phyloP scores from a whole-genome alignment of 2,329 filamentous ascomycete genomes.

The Diaporthe sp. region DNA sequence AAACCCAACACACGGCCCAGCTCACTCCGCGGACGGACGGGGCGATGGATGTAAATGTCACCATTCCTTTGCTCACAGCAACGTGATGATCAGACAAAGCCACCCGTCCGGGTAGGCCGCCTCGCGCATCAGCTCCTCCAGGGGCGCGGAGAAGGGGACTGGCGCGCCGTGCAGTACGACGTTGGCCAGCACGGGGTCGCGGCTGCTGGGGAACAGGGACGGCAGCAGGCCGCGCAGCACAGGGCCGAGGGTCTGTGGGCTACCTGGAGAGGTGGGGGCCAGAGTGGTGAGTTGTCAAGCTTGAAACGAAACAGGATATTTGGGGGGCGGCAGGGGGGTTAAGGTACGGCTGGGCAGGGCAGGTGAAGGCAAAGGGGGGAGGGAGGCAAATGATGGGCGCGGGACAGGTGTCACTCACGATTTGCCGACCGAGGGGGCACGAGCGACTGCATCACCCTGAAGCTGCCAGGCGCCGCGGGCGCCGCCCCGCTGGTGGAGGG shows the following conservation, averaged over 20 bases:
- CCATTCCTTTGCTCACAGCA: slow-evolving; percentile 63
- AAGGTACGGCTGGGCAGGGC: no score
- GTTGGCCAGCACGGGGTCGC: slow-evolving; percentile 86
- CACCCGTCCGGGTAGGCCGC: slow-evolving; percentile 94
- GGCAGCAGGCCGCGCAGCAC: slow-evolving; percentile 84
- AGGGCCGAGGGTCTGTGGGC: slow-evolving; percentile 74
- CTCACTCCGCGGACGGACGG: not conserved
- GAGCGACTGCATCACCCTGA: slow-evolving; percentile 83
- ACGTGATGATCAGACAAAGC: slow-evolving; percentile 84
- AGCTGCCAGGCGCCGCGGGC: slow-evolving; percentile 59
- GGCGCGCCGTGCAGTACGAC: slow-evolving; percentile 88
- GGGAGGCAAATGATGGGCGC: slow-evolving; percentile 6
- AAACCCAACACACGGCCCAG: not conserved
- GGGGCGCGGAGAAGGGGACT: slow-evolving; percentile 82
- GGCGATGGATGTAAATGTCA: not conserved
- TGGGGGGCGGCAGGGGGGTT: no score
- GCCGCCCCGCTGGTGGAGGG: slow-evolving; percentile 47
- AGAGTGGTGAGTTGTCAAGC: slow-evolving; percentile 17
- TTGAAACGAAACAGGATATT: slow-evolving; percentile 21
- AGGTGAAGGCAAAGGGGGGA: not conserved
- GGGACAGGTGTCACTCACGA: slow-evolving; percentile 48
- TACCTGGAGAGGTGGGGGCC: slow-evolving; percentile 42
- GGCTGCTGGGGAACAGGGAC: slow-evolving; percentile 86
- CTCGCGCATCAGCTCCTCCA: slow-evolving; percentile 87
- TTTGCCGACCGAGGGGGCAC: slow-evolving; percentile 65